Conservation (phyloP, 148 eudicot genomes). For the Chenopodium album region DNA sequence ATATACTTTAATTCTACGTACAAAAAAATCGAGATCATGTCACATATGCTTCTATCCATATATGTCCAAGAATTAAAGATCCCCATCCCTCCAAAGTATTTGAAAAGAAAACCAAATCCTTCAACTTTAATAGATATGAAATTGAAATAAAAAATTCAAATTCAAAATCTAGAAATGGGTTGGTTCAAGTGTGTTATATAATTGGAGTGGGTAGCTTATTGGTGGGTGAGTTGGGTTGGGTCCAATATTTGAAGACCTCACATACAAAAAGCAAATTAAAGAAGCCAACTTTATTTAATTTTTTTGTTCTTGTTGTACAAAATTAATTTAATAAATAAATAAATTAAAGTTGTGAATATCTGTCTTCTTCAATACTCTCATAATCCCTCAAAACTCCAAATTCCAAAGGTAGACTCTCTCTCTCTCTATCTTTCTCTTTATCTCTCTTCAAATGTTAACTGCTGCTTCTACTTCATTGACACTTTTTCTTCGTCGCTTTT, state of each 20-base stretch:
- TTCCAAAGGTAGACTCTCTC: conserved; percentile 6
- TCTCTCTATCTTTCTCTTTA: conserved; percentile 12
- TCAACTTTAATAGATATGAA: too few species aligned
- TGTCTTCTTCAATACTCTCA: conserved; percentile 20
- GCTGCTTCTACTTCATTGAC: conserved; percentile 13
- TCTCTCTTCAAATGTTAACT: conserved; percentile 11
- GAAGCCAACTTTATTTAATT: background rate
- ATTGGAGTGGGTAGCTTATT: conserved; percentile 24
- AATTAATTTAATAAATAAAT: background rate
- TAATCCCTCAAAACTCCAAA: conserved; percentile 3
- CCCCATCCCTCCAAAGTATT: background rate
- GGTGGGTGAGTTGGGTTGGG: conserved; percentile 11
- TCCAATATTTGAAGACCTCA: conserved; percentile 15
- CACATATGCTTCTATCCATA: background rate
- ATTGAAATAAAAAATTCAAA: conserved; percentile 6
- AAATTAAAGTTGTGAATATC: conserved; percentile 5
- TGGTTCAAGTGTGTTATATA: conserved; percentile 8
- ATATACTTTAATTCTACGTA: too few species aligned
- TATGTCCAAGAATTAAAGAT: background rate
- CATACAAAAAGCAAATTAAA: background rate
- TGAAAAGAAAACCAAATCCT: background rate
- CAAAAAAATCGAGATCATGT: too few species aligned
- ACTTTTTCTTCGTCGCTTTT: conserved; percentile 17
- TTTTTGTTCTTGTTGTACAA: background rate
- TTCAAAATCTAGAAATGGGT: conserved; percentile 16